Base-by-base conservation (phyloP, 805 yeast species). In the Teunomyces kruisii region DNA sequence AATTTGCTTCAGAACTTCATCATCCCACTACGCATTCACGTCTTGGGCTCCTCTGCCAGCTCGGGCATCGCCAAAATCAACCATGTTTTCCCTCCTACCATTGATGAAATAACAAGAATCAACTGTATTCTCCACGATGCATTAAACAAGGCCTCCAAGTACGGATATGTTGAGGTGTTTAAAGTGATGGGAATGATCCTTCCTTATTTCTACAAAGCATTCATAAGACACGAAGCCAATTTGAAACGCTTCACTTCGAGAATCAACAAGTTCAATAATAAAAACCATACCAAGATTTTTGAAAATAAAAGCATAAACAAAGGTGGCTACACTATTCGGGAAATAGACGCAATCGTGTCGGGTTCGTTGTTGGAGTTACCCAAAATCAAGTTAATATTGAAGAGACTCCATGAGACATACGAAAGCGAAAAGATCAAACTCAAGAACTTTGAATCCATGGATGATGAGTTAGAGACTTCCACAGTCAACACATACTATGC, bases 141-240 rank as follows among this genome's bases (percentile, higher is more conserved):
- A 16, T 65, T 92, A 44, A 79, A 80, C 46, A 64, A 76, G 12
- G 92, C 97, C 0, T 57, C 70, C 2, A 80, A 83, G 0, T 80
- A 64, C 58, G 97, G 97, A 2, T 78, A 85, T 41, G 75, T 77
- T 42, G 97, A 92, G 62, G 73, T 88, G 3, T 64, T 92, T 47
- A 83, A 80, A 49, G 96, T 92, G 0, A 79, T 95, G 58, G 94
- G 90, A 3, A 76, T 81, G 42, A 83, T 94, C 0, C 75, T 92
- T 12, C 97, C 97, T 0, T 89, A 88, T 62, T 92, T 90, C 61
- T 92, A 88, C 68, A 88, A 90, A 58, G 96, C 97, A 0, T 88
- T 87, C 55, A 88, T 90, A 74, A 75, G 97, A 46, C 97, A 92
- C 64, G 96, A 91, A 64, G 96, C 97, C 7, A 96, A 96, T 14